Evolutionary conservation across 2,329 filamentous ascomycete species (phyloP).

Genomic region (Aspergillus neoniger): DNA sequence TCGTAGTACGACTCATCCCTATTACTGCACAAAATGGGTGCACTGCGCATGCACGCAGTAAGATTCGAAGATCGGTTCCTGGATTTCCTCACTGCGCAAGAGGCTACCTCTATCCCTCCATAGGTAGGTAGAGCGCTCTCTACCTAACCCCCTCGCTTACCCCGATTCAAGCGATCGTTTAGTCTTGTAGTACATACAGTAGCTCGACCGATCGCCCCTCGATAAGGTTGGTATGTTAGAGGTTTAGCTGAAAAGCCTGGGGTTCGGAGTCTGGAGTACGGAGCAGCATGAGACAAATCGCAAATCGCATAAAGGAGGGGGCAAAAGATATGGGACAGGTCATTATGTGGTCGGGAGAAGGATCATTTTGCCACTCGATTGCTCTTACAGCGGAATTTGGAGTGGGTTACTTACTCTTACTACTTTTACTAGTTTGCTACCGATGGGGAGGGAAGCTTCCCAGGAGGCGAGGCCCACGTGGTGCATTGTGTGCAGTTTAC

Average conservation of each 20-base stretch:
- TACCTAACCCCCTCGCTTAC: neutral
- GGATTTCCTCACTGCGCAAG: constrained; percentile 1
- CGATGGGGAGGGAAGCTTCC: no score
- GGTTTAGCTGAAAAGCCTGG: neutral
- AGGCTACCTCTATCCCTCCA: neutral
- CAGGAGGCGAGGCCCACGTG: neutral
- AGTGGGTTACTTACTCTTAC: no score
- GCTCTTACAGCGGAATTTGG: neutral
- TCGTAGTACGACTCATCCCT: neutral
- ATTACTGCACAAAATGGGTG: neutral
- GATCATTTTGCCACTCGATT: neutral
- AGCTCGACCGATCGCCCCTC: constrained; percentile 4
- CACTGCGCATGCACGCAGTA: constrained; percentile 13
- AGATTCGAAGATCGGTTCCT: constrained; percentile 12
- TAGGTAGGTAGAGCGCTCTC: no score
- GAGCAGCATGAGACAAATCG: constrained; percentile 1
- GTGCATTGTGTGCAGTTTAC: neutral
- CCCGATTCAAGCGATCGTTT: neutral
- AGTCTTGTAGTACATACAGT: neutral
- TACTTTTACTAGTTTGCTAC: no score
- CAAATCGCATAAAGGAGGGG: neutral
- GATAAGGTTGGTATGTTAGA: constrained; percentile 2
- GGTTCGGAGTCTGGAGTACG: neutral
- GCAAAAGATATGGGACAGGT: neutral
- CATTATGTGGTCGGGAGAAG: neutral